Base-by-base conservation (phyloP, 306 rosid species). In the Fragaria ananassa region DNA sequence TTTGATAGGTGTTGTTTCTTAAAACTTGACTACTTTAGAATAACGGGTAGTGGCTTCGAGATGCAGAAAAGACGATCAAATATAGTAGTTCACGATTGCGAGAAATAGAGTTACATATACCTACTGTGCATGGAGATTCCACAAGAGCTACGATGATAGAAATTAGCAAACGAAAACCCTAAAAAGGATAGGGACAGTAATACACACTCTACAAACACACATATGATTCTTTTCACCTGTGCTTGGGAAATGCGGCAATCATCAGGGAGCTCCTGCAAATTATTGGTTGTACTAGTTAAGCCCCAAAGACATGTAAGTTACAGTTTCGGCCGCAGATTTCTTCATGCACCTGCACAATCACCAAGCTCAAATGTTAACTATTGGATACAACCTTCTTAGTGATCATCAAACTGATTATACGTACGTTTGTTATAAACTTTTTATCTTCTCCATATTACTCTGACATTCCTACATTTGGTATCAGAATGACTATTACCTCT, bases 221-320 rank as follows among this genome's bases (percentile, higher is more conserved):
- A 69, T 9, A 44, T 41, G 68, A 82, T 73, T 49, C 54, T 39
- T 53, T 70, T 61, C 58, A 64, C 75, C 68, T 17, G 72, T 46
- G 76, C 71, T 58, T 23, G 70, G 70, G 35, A 31, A 31, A 31
- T 31, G 35, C 4, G 0, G 35, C 35, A 31, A 31, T 31, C 37
- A 18, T 31, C 5, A 75, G 58, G 64, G 64, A 70, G 80, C 27
- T 66, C 10, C 51, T 39, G 21, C 76, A 83, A 79, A 83, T 77
- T 85, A 69, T 78, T 76, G 83, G 76, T 45, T 45, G 25, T 11
- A 45, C 51, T 14, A 11, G 46, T 13, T 49, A 4, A n/a, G 29
- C 62, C 62, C 31, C 1, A 56, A n/a, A 54, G 60, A 56, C 29
- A 19, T 7, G 54, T 8, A 14, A 49, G 19, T 49, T 49, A 49